These are phyloP conservation scores for Stipa capillata DNA, from an alignment of 176 grass and related monocot genomes.

Conservation along the genomic window DNA sequence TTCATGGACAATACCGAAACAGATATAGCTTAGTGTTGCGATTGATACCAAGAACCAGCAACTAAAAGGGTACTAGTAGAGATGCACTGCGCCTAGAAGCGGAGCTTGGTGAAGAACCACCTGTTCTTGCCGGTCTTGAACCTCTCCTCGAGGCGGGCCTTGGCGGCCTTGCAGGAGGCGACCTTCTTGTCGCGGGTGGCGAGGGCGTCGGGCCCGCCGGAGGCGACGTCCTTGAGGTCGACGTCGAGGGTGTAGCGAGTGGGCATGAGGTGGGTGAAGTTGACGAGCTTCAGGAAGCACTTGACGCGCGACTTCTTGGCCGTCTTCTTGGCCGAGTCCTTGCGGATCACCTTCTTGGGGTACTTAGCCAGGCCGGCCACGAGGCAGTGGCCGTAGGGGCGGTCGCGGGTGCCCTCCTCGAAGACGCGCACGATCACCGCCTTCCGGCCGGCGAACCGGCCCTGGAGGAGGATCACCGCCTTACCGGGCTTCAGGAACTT, in stretches of 20 bases:
- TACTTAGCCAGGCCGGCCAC: slow-evolving; percentile 44
- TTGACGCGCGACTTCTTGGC: slow-evolving; percentile 54
- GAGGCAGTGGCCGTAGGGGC: slow-evolving; percentile 49
- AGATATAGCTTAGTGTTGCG: not conserved
- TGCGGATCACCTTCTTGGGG: slow-evolving; percentile 53
- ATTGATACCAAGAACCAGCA: not conserved
- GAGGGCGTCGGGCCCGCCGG: slow-evolving; percentile 20
- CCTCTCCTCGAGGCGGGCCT: slow-evolving; percentile 43
- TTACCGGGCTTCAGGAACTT: slow-evolving; percentile 51
- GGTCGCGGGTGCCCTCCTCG: slow-evolving; percentile 56
- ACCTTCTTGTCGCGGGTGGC: slow-evolving; percentile 35
- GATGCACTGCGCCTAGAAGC: slow-evolving; percentile 12
- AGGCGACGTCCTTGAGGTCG: slow-evolving; percentile 43
- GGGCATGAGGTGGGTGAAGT: slow-evolving; percentile 55
- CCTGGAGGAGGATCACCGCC: slow-evolving; percentile 50
- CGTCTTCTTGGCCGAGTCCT: slow-evolving; percentile 58
- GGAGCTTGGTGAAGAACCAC: slow-evolving; percentile 62
- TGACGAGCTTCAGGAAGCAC: slow-evolving; percentile 51
- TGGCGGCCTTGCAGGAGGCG: slow-evolving; percentile 28
- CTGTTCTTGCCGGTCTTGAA: slow-evolving; percentile 58
- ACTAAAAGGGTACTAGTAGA: not conserved
- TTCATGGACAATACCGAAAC: slow-evolving; percentile 2
- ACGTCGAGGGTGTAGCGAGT: slow-evolving; percentile 50
- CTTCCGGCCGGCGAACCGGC: slow-evolving; percentile 41
- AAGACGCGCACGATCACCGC: slow-evolving; percentile 41